phyloP scores from a whole-genome alignment of 2,329 filamentous ascomycete species.

The Echinosphaeria canescens region DNA sequence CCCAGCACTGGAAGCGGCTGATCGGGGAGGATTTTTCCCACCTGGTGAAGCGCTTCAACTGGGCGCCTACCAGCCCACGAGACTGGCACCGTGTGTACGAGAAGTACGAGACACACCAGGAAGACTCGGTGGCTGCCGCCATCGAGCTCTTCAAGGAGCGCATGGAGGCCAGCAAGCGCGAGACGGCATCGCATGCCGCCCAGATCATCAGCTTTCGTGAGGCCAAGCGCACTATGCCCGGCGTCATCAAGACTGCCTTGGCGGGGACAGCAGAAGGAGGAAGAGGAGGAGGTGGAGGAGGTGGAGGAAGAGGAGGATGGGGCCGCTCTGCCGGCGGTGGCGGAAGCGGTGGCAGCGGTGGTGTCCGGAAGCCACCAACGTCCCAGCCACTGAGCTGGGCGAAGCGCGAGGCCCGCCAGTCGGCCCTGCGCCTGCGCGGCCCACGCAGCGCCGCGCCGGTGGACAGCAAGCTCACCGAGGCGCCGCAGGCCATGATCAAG shows the following conservation, averaged over 20 bases:
- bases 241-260: slow-evolving; percentile 14
- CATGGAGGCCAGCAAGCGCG: slow-evolving; percentile 31
- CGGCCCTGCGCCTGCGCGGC: slow-evolving; percentile 19
- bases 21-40: slow-evolving; percentile 59
- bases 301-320: slow-evolving; percentile 5
- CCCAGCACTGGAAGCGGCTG: slow-evolving; percentile 57
- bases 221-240: slow-evolving; percentile 17
- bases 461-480: slow-evolving; percentile 17
- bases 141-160: slow-evolving; percentile 33
- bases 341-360: slow-evolving; percentile 11
- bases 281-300: no score
- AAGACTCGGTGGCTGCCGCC: slow-evolving; percentile 31
- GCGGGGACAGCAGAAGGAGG: no score
- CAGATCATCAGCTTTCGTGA: slow-evolving; percentile 28
- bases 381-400: slow-evolving; percentile 33
- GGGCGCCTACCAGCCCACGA: slow-evolving; percentile 39
- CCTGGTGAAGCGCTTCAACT: slow-evolving; percentile 41
- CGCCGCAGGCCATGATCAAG: slow-evolving; percentile 30
- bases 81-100: slow-evolving; percentile 66
- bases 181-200: slow-evolving; percentile 32
- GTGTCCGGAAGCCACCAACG: slow-evolving; percentile 28
- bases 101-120: slow-evolving; percentile 38
- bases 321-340: slow-evolving; percentile 2
- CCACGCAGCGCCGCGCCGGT: neutral
- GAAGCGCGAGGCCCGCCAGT: slow-evolving; percentile 30